A percentile compares a stretch with the other conserved stretches of the same genome.
phyloP scores from a whole-genome alignment of 805 yeast species.

The Saccharomycodes ludwigii region DNA sequence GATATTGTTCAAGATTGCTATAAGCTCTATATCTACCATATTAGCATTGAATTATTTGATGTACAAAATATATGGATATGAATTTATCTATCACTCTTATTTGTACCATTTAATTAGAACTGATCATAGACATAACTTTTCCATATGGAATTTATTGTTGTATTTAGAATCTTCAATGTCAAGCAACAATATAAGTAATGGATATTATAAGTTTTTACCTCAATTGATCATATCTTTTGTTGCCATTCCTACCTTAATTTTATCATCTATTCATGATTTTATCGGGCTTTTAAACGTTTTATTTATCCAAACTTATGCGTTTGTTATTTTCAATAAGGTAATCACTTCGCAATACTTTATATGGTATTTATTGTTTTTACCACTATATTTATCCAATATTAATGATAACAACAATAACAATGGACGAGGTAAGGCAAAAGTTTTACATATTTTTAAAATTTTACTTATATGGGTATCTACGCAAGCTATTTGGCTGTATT shows the following conservation, averaged over 20 bases:
- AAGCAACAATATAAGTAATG: constrained; percentile 9
- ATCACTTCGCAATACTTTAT: constrained; percentile 92
- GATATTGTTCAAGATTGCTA: constrained; percentile 29
- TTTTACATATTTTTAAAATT: constrained; percentile 25
- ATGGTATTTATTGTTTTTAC: constrained; percentile 84
- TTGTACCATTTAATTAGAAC: constrained; percentile 70
- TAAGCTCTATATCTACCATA: constrained; percentile 33
- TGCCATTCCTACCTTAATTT: constrained; percentile 35
- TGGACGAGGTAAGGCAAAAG: constrained; percentile 22
- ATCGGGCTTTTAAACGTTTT: constrained; percentile 36
- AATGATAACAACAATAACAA: constrained; percentile 28
- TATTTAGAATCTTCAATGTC: constrained; percentile 41
- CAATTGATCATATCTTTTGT: constrained; percentile 54
- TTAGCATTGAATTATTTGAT: constrained; percentile 38
- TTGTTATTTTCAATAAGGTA: constrained; percentile 68
- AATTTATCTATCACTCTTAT: constrained; percentile 67
- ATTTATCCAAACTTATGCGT: constrained; percentile 69
- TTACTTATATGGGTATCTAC: constrained; percentile 47
- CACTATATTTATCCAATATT: constrained; percentile 49
- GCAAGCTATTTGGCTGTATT: constrained; percentile 68
- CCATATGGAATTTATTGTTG: constrained; percentile 67
- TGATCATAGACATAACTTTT: constrained; percentile 93
- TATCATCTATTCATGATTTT: constrained; percentile 15
- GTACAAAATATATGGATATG: constrained; percentile 61
- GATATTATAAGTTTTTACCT: constrained; percentile 36